Evolutionary conservation across 495 filamentous ascomycete genomes (phyloP).

Genomic region (Neurospora tetraspora): DNA sequence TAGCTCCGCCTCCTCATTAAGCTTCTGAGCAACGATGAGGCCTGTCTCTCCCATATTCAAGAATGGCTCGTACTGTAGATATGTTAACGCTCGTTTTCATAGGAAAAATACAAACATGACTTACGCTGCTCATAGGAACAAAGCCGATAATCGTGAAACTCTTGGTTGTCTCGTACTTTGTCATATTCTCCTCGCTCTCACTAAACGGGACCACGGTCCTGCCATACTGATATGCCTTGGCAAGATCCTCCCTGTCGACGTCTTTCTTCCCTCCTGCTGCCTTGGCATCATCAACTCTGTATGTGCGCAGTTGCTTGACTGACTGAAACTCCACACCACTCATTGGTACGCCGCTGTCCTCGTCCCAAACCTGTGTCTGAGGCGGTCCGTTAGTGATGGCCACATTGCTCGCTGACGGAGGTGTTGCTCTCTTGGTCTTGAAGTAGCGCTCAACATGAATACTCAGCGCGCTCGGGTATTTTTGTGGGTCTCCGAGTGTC

Average conservation of each 20-base stretch:
- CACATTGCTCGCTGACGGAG: constrained; percentile 67
- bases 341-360: constrained; percentile 35
- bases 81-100: constrained; percentile 1
- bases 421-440: constrained; percentile 63
- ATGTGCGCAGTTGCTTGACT: constrained; percentile 64
- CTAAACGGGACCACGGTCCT: constrained; percentile 83
- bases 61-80: constrained; percentile 65
- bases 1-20: constrained; percentile 65
- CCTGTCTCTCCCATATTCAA: constrained; percentile 71
- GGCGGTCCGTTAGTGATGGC: constrained; percentile 39
- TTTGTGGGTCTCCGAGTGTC: constrained; percentile 64
- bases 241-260: constrained; percentile 72
- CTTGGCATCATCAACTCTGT: constrained; percentile 65
- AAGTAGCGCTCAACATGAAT: constrained; percentile 90
- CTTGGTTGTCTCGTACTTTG: constrained; percentile 65
- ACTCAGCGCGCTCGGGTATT: constrained; percentile 65
- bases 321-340: constrained; percentile 41
- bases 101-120: neutral
- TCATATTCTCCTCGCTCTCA: constrained; percentile 71
- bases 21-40: constrained; percentile 60
- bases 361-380: constrained; percentile 40
- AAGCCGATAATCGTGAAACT: constrained; percentile 81
- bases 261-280: constrained; percentile 74
- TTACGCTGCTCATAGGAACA: constrained; percentile 61
- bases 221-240: constrained; percentile 91